phyloP scores from a whole-genome alignment of 1,284 basidiomycete species.

The Exobasidium rhododendri region DNA sequence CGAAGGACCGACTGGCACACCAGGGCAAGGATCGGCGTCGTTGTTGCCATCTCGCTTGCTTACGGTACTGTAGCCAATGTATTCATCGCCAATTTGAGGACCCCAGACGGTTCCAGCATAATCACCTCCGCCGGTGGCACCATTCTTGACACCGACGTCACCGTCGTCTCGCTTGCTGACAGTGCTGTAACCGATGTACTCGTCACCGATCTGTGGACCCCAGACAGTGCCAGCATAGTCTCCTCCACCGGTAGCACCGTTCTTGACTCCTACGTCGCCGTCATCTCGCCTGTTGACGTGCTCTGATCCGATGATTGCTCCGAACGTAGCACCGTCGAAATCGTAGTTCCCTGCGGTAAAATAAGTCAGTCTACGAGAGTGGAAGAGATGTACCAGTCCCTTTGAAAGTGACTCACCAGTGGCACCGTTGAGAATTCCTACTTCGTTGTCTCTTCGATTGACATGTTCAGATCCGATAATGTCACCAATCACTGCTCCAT shows the following conservation, averaged over 20 bases:
- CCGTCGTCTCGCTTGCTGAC: not conserved
- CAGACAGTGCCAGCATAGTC: not conserved
- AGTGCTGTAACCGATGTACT: not conserved
- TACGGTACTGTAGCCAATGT: not conserved
- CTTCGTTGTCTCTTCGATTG: not conserved
- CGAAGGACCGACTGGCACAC: not conserved
- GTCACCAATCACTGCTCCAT: not conserved
- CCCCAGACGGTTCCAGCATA: not conserved
- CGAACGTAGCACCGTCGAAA: not conserved
- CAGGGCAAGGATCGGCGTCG: not conserved
- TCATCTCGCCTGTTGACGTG: not conserved
- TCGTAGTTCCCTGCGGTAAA: too few species aligned
- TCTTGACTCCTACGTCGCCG: not conserved
- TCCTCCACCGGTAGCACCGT: not conserved
- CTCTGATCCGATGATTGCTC: not conserved
- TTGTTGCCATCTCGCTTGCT: not conserved
- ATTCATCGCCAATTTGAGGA: not conserved
- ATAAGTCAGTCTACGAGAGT: too few species aligned
- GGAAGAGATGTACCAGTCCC: too few species aligned
- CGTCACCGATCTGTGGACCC: not conserved
- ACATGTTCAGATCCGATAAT: not conserved
- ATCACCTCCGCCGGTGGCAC: not conserved
- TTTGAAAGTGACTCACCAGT: too few species aligned
- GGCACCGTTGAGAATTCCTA: not conserved
- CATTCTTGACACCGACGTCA: not conserved